Base-by-base conservation (phyloP, 1,284 basidiomycete species). In the Ustilago curta region DNA sequence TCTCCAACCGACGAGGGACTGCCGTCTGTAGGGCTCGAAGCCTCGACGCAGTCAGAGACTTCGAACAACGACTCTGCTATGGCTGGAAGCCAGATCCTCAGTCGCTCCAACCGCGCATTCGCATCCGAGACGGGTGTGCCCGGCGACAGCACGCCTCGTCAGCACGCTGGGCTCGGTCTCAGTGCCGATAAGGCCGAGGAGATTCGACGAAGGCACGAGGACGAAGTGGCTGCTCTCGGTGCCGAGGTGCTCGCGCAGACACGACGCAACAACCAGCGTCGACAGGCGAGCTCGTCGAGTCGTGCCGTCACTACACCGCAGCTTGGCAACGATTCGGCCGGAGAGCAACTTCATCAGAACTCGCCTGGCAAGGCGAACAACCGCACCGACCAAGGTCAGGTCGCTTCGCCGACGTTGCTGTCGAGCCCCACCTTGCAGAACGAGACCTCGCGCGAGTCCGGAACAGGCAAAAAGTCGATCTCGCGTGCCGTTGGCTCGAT, bases 211-310 rank as follows among this genome's bases (percentile, higher is more conserved):
- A 73, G 82, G 40, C 77, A 82, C 72, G 80, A 84, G 50, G 68
- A 76, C 40, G 81, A 84, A 49, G 80, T 84, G 12, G 66, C 63
- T 4, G 82, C 81, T 31, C 70, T 84, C 16, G 81, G 82, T 25
- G 78, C 67, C n/a, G 79, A 82, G 40, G 80, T 77, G 16, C 66
- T 84, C 2, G 72, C 75, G 0, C 71, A 77, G 50, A 75, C 73
- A 3, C 79, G 75, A 19, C 65, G 68, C 54, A 76, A 79, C 45
- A 70, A 69, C 16, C 72, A 75, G 37, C 67, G 72, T 51, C 57
- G 66, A 43, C 65, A 70, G 40, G 67, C 60, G 3, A 76, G 63
- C 47, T 21, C 43, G 5, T 50, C 64, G 11, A 45, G 32, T 18
- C 68, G 63, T 5, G 53, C 40, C n/a, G 19, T 53, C 39, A 23